Percentiles rank a stretch among this genome's conserved stretches.
phyloP scores from a whole-genome alignment of 2,329 filamentous ascomycete species.

The Leptographium wingfieldii region DNA sequence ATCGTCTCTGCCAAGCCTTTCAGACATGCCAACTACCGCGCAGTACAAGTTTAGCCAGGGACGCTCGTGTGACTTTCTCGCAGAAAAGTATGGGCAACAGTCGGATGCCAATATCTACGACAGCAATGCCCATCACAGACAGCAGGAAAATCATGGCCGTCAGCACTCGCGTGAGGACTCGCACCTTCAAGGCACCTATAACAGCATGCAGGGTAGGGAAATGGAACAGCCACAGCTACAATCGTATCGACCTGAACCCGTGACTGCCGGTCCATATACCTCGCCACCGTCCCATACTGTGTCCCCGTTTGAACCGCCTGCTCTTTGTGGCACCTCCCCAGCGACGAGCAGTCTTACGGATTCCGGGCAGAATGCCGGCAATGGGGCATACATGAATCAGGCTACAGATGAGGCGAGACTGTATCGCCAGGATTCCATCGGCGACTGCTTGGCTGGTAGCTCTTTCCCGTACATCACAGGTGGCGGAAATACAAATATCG shows the following conservation, averaged over 20 bases:
- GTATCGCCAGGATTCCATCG: conserved; percentile 14
- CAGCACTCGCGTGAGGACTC: no score
- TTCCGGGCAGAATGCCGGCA: not conserved
- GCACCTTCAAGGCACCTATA: not conserved
- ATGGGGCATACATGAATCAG: not conserved
- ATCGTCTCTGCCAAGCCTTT: not conserved
- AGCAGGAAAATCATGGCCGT: no score
- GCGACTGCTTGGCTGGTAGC: conserved; percentile 15
- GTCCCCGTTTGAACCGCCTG: conserved; percentile 18
- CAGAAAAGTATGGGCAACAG: not conserved
- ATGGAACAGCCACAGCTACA: not conserved
- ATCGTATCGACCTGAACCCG: not conserved
- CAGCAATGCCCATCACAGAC: not conserved
- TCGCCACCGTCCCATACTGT: conserved; percentile 18
- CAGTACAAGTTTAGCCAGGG: not conserved
- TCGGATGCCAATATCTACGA: not conserved
- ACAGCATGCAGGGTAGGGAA: not conserved
- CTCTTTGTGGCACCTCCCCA: conserved; percentile 20
- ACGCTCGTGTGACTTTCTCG: not conserved
- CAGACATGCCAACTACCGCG: not conserved
- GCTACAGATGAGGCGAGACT: not conserved
- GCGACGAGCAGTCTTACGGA: conserved; percentile 14
- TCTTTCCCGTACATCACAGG: conserved; percentile 21
- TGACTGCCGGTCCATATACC: conserved; percentile 13
- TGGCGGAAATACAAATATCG: conserved; percentile 28